Evolutionary conservation across 2,329 filamentous ascomycete genomes (phyloP), one percentile per base, ranked within the genome.

Genomic region (Clonostachys sp.): DNA sequence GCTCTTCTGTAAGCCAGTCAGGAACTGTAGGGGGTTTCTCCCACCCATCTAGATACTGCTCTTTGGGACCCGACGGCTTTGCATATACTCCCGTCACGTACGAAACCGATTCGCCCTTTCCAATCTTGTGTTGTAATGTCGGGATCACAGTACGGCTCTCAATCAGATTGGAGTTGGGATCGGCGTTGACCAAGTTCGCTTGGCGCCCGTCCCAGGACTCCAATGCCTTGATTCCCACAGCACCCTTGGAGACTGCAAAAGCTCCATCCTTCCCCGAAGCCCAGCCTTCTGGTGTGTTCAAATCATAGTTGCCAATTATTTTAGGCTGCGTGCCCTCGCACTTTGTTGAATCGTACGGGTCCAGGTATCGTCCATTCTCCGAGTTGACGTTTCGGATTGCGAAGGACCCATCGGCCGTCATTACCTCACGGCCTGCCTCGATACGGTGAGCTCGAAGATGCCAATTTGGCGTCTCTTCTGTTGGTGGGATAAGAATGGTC

Each of bases 101-200:
- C 84, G 84, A 89, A 36, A 70, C 73, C 30, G 71, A 75, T 55
- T 80, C 70, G 1, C 79, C 84, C 41, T 73, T 70, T 46, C 69
- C 67, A 35, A 91, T 61, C 30, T 80, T 82, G 52, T 78, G 74
- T 59, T 83, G 79, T 57, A 91, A 64, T 30, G 84, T 84, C 20
- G 88, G 88, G 55, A 91, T 78, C 41, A 86, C 74, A 5, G 85
- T 89, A 50, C 87, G 71, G 49, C 83, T 81, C 66, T 89, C 83
- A 3, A 91, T 73, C 34, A 91, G 67, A 64, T 91, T 91, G 42
- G 84, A 87, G 67, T 91, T 91, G 7, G 87, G 86, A 61, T 91
- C 88, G 10, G 86, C 85, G 48, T 89, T 83, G 43, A 91, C 80
- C 24, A 89, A 72, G 59, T 78, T 83, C 5, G 86, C 87, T 46